phyloP scores from a whole-genome alignment of 139 green algal genomes.

The Chlamydomonas sphaeroides region DNA sequence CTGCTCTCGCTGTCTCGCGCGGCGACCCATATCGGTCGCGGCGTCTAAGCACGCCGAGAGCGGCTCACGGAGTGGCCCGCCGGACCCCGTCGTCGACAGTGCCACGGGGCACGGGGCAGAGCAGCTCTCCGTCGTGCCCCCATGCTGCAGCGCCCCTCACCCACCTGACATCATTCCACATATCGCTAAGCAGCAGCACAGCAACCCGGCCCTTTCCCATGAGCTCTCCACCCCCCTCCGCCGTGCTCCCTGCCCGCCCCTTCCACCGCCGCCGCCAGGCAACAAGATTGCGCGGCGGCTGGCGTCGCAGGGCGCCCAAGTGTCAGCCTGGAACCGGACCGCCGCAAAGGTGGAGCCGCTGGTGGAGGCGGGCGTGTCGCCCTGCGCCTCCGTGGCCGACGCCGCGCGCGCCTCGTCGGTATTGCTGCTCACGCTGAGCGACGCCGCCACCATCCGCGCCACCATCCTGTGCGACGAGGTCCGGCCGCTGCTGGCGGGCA shows the following conservation, averaged over 20 bases:
- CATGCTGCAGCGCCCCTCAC: background rate
- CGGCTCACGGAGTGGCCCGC: too few species aligned
- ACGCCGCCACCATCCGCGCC: constrained; percentile 14
- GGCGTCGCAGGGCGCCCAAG: background rate
- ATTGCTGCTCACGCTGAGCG: constrained; percentile 22
- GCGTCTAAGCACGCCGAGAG: too few species aligned
- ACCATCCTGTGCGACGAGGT: background rate
- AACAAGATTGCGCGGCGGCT: constrained; percentile 38
- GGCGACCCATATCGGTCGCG: too few species aligned
- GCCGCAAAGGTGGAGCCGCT: background rate
- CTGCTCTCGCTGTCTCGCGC: background rate
- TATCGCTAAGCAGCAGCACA: background rate
- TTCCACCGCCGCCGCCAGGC: background rate
- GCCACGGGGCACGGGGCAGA: too few species aligned
- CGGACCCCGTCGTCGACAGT: too few species aligned
- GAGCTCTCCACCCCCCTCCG: background rate
- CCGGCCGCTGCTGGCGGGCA: background rate
- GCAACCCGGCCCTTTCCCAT: background rate
- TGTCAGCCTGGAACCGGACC: constrained; percentile 17
- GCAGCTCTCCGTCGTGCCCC: too few species aligned
- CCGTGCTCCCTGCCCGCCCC: background rate
- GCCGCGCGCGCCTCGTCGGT: background rate
- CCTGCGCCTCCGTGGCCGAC: background rate
- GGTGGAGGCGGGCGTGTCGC: background rate
- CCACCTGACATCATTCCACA: background rate